Conservation (phyloP, 2,329 filamentous ascomycete genomes). For the Exserohilum turcica region DNA sequence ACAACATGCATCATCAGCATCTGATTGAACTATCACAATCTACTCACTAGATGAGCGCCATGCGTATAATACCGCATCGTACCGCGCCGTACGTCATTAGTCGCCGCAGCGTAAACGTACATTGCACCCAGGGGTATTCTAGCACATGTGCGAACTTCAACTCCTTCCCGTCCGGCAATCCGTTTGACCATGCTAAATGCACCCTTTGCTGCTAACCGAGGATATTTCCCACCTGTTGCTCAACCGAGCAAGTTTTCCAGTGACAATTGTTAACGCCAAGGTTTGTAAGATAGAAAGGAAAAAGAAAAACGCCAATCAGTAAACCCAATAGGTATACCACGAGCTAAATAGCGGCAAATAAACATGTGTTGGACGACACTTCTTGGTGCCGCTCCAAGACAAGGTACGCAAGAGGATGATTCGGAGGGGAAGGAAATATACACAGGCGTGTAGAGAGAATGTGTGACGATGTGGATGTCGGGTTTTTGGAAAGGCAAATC, state of each 20-base stretch:
- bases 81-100: neutral
- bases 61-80: conserved; percentile 1
- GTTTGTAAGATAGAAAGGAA: conserved; percentile 3
- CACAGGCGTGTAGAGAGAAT: conserved; percentile 23
- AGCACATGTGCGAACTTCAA: conserved; percentile 1
- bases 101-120: conserved; percentile 12
- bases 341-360: conserved; percentile 12
- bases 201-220: conserved; percentile 10
- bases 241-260: conserved; percentile 4
- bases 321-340: conserved; percentile 17
- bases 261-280: conserved; percentile 13
- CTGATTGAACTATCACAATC: conserved; percentile 8
- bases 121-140: conserved; percentile 2
- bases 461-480: conserved; percentile 7
- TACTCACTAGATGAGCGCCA: conserved; percentile 9
- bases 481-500: conserved; percentile 1
- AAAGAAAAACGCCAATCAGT: conserved; percentile 17
- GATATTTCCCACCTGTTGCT: conserved; percentile 14
- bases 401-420: conserved; percentile 16
- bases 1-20: conserved; percentile 4
- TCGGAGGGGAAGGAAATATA: conserved; percentile 24
- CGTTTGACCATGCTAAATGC: conserved; percentile 16
- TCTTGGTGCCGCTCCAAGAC: conserved; percentile 1
- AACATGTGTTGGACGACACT: conserved; percentile 12
- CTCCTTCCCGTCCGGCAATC: conserved; percentile 1